Base-by-base conservation (phyloP, 371 early-diverging fungal genomes). In the Mortierella sp. region DNA sequence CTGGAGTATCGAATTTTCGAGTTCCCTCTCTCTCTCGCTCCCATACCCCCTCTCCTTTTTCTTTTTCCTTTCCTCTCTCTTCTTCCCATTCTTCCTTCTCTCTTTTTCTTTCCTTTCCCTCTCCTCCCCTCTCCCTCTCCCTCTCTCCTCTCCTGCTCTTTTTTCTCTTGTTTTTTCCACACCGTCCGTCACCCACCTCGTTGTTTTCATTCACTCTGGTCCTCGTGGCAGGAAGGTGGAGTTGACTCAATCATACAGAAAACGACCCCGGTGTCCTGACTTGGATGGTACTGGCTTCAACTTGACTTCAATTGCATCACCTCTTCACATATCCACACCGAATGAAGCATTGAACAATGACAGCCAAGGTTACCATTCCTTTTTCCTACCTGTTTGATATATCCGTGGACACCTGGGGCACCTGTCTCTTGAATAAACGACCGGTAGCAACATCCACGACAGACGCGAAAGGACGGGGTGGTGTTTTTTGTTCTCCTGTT, bases 151-250 rank as follows among this genome's bases (percentile, higher is more conserved):
- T 50, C 34, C 14, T 34, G 8, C 24, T 37, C 21, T 67, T 0
- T 21, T 24, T 67, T 3, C 67, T 31, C 11, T 14, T 1, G 19
- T 73, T 26, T 19, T 0, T 51, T 53, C 40, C 6, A 34, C 61
- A 34, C 61, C 19, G 37, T 31, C 34, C 0, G 13, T 19, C 4
- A 14, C 57, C 34, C 2, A 16, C 50, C 50, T 50, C 50, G 50
- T 50, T 50, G 50, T 14, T 50, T 16, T 50, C 50, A 50, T 50
- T 57, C 55, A 54, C 67, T 40, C 26, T 67, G 67, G 67, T 37
- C 67, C 67, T 67, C 67, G 40, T 67, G 67, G 67, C 43, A 67
- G 67, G 40, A 37, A 37, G 67, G 24, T 21, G 24, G 43, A 37
- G 6, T 67, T 67, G 75, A 48, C 54, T 50, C 6, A 40, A 40